Evolutionary conservation across 768 basidiomycete genomes (phyloP), one percentile per base, ranked within the genome.

Genomic region (Hericium coralloides): DNA sequence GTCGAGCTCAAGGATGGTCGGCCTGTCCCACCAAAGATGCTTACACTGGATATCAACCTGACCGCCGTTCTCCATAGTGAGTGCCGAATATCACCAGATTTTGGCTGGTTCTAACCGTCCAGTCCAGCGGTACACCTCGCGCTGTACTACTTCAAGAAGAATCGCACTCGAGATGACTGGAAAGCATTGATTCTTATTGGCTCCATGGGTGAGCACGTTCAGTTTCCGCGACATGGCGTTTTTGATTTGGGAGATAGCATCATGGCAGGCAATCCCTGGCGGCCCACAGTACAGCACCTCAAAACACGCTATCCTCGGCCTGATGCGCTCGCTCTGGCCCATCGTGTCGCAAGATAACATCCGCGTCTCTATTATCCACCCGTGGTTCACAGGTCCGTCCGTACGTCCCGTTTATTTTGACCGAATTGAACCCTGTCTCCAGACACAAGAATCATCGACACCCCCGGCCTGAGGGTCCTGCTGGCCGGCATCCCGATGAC

Each of bases 401-500:
- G 23, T 5, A 52, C 26, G 38, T 22, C 48, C 25, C 14, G 50
- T 55, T 4, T 23, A 4, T 38, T 18, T 48, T 50, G 49, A 14
- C 31, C 25, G 45, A n/a, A 58, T 38, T 36, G 39, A 25, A 10
- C 26, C 8, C 14, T 39, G 20, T 17, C 12, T n/a, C 22, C 60
- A 76, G 79, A 80, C 49, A 83, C 80, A 12, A 70, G 64, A 36
- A 79, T 83, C 56, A 65, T 82, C 1, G 68, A 72, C 8, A 2
- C 18, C 5, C 56, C 69, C n/a, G 57, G 67, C 1, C 53, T 73
- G 2, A 79, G 75, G 59, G 56, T 77, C n/a, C 49, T 76, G 56
- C 67, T 81, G 10, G 74, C 76, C 2, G 82, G 80, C 12, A 72
- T 82, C 23, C 79, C 80, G 5, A 62, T 76, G 17, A 73, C 75